Percentiles rank a stretch among this genome's conserved stretches.
These are phyloP conservation scores for Solanum chilense DNA, from an alignment of 257 asterid genomes.

Conservation along the genomic window DNA sequence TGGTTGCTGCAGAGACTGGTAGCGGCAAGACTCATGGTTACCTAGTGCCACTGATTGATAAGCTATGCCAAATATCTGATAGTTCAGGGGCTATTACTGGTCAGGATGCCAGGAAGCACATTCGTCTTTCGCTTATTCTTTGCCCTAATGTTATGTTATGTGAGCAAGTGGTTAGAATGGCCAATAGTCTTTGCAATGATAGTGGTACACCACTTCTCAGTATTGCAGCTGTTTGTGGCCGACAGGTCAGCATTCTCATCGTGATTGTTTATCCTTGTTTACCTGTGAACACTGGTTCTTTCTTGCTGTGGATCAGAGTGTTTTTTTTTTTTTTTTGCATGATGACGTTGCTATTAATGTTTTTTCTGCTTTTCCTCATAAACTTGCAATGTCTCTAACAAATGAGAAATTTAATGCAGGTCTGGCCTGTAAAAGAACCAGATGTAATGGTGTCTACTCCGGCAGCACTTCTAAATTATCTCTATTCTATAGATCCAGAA, in stretches of 20 bases:
- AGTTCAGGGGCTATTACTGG: conserved; percentile 19
- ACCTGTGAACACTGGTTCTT: background rate
- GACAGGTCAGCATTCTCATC: conserved; percentile 43
- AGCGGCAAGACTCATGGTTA: conserved; percentile 97
- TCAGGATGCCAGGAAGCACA: conserved; percentile 18
- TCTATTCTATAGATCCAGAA: conserved; percentile 63
- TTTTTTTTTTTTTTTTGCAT: background rate
- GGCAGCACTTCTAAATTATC: conserved; percentile 77
- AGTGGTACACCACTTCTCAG: conserved; percentile 55
- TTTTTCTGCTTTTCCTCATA: background rate
- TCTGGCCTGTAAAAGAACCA: conserved; percentile 68
- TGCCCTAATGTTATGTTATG: conserved; percentile 96
- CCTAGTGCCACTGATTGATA: conserved; percentile 73
- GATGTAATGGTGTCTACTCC: conserved; percentile 89
- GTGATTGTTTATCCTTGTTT: background rate
- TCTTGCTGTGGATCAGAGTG: background rate
- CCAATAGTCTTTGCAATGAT: conserved; percentile 50
- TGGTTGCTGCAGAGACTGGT: conserved; percentile 97
- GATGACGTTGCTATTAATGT: background rate
- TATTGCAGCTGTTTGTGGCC: conserved; percentile 77
- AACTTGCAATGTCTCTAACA: background rate
- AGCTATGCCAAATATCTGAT: conserved; percentile 31
- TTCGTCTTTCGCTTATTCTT: conserved; percentile 54
- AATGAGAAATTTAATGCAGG: conserved; percentile 39
- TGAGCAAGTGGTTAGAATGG: conserved; percentile 97